Base-by-base conservation (phyloP, 2,329 filamentous ascomycete genomes). In the Aspergillus aculeatus region DNA sequence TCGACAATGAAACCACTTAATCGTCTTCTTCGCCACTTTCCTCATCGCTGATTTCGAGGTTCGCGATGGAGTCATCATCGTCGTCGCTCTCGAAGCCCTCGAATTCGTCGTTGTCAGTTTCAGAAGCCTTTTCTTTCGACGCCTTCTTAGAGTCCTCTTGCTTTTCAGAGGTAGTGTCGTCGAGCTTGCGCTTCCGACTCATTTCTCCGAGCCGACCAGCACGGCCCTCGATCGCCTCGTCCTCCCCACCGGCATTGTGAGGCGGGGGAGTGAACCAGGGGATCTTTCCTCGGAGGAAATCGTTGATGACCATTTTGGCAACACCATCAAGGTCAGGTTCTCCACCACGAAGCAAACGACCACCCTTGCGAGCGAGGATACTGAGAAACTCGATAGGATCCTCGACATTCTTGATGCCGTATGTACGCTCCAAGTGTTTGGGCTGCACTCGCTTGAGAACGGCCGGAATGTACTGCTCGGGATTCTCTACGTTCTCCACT, bases 231-330 rank as follows among this genome's bases (percentile, higher is more conserved):
- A 88, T 78, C 41, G 78, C 79, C 49, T 73, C 79, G 11, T 78
- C 77, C 14, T 78, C 80, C 32, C 84, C 83, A 6, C 80, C 80
- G 10, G 78, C 80, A 51, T 76, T 71, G 14, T 82, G 78, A 2
- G 93, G 92, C 10, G 92, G 88, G 9, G 92, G 87, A 0, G 91
- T 95, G 72, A 92, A 99, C 95, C 96, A 99, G 1, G 95, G 95
- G 26, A 98, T 91, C 78, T 94, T 97, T 58, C 95, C 95, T 64
- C 95, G 82, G 71, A 98, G 86, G 74, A 98, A 99, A 72, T 99
- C 95, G 70, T 96, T 98, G 61, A 99, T 80, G 0, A 99, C 90
- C 87, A 96, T 96, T 77, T 96, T 96, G 1, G 95, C 95, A 51
- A 96, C 92, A 69, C 93, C 92, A 69, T 98, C 94, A 57, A 97